A percentile compares a stretch with the other conserved stretches of the same genome.
phyloP scores from a whole-genome alignment of 768 basidiomycete species.

The Chiua virens region DNA sequence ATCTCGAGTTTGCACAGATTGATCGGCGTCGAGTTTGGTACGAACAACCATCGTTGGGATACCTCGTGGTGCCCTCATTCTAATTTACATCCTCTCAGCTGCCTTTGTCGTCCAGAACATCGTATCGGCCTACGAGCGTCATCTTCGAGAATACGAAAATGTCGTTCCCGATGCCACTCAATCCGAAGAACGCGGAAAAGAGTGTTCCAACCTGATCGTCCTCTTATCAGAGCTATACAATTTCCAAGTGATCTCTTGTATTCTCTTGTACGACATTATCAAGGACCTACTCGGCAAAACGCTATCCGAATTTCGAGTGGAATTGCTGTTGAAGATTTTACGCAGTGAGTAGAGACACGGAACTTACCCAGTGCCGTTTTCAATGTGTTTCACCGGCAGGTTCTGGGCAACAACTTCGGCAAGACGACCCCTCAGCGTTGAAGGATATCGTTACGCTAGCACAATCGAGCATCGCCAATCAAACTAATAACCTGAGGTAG shows the following conservation, averaged over 20 bases:
- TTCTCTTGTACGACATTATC: slow-evolving; percentile 90
- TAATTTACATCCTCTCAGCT: slow-evolving; percentile 41
- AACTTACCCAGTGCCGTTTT: neutral
- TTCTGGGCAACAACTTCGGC: slow-evolving; percentile 88
- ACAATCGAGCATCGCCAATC: slow-evolving; percentile 62
- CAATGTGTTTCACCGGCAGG: slow-evolving; percentile 44
- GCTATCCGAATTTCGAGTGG: slow-evolving; percentile 78
- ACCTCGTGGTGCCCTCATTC: neutral
- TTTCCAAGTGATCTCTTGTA: slow-evolving; percentile 87
- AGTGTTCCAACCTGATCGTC: slow-evolving; percentile 83
- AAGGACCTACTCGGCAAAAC: slow-evolving; percentile 64
- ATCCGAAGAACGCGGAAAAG: slow-evolving; percentile 64
- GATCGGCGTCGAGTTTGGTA: slow-evolving; percentile 87
- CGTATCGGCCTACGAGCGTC: slow-evolving; percentile 64
- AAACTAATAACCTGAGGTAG: slow-evolving; percentile 60
- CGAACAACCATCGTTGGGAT: slow-evolving; percentile 20
- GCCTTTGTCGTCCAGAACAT: slow-evolving; percentile 80
- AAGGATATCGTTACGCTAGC: slow-evolving; percentile 89
- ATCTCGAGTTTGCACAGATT: slow-evolving; percentile 79
- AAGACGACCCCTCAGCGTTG: slow-evolving; percentile 88
- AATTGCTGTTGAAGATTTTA: slow-evolving; percentile 81
- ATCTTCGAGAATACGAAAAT: slow-evolving; percentile 41
- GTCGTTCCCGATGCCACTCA: slow-evolving; percentile 11
- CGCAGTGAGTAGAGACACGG: slow-evolving; percentile 53
- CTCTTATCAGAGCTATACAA: slow-evolving; percentile 94